Evolutionary conservation across 2,329 filamentous ascomycete genomes (phyloP).

Genomic region (Penicillium nordicum): DNA sequence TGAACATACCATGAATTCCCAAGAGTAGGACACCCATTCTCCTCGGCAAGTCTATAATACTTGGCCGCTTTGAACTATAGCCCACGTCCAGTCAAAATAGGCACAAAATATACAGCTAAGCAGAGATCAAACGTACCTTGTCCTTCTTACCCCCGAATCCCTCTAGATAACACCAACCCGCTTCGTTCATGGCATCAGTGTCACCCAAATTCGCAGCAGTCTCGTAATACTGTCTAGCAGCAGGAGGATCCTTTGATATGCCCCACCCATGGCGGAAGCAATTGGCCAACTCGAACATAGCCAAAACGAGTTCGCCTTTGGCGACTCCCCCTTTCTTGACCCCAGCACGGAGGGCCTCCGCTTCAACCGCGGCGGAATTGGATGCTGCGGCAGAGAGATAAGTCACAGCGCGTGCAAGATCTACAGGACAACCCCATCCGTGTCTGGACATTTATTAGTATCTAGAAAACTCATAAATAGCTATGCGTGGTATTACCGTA

Average conservation of each 20-base stretch:
- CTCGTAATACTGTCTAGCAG: slow-evolving; percentile 90
- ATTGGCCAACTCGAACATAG: slow-evolving; percentile 80
- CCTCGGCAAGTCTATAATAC: slow-evolving; percentile 88
- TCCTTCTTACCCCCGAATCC: slow-evolving; percentile 98
- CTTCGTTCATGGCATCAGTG: slow-evolving; percentile 96
- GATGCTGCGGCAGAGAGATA: slow-evolving; percentile 86
- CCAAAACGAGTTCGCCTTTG: slow-evolving; percentile 92
- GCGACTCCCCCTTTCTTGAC: slow-evolving; percentile 90
- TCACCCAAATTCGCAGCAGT: slow-evolving; percentile 95
- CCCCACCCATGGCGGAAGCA: slow-evolving; percentile 93
- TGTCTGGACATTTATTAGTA: slow-evolving; percentile 56
- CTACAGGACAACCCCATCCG: slow-evolving; percentile 80
- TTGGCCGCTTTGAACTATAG: slow-evolving; percentile 62
- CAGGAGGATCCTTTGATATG: slow-evolving; percentile 76
- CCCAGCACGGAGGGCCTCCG: slow-evolving; percentile 77
- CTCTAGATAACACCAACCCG: slow-evolving; percentile 90
- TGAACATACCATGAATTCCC: slow-evolving; percentile 87
- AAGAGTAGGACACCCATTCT: slow-evolving; percentile 81
- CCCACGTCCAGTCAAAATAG: slow-evolving; percentile 5
- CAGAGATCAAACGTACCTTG: slow-evolving; percentile 66
- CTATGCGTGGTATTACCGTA: slow-evolving; percentile 55
- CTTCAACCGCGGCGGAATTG: slow-evolving; percentile 84
- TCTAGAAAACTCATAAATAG: not conserved
- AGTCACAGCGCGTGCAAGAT: slow-evolving; percentile 70
- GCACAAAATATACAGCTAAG: not conserved